Conservation (phyloP, 2,329 filamentous ascomycete species). For the Keithomyces neogunnii region DNA sequence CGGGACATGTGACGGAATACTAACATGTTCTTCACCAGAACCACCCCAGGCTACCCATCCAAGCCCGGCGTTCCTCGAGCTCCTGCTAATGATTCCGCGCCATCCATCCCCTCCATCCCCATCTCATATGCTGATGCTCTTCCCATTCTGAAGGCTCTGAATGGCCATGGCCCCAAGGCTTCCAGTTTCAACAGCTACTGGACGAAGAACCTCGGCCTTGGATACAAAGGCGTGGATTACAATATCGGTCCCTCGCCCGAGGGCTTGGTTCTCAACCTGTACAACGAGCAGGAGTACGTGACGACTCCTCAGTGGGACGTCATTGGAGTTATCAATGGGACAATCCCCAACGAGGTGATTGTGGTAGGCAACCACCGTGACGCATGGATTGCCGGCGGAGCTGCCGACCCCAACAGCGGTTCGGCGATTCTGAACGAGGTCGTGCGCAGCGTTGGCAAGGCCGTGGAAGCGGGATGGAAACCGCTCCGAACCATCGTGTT, state of each 20-base stretch:
- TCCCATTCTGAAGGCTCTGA: conserved; percentile 81
- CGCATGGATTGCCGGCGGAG: conserved; percentile 81
- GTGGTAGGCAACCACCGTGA: conserved; percentile 90
- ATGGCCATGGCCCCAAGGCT: conserved; percentile 75
- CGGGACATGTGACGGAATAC: neutral
- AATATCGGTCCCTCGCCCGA: conserved; percentile 77
- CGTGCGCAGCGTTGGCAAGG: conserved; percentile 64
- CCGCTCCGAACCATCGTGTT: conserved; percentile 84
- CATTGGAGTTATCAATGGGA: conserved; percentile 86
- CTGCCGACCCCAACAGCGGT: conserved; percentile 74
- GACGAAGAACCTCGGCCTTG: conserved; percentile 61
- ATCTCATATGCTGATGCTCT: conserved; percentile 83
- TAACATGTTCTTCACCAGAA: conserved; percentile 29
- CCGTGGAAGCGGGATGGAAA: conserved; percentile 49
- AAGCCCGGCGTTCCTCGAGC: conserved; percentile 78
- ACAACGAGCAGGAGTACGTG: conserved; percentile 74
- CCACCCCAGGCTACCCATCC: conserved; percentile 88
- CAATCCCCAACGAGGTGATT: conserved; percentile 74
- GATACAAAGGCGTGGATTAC: conserved; percentile 75
- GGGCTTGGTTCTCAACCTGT: conserved; percentile 59
- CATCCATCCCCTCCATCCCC: conserved; percentile 82
- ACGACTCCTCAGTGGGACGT: conserved; percentile 84
- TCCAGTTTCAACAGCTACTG: conserved; percentile 66
- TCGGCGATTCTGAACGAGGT: conserved; percentile 74
- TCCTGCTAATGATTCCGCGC: conserved; percentile 60